Evolutionary conservation across 257 asterid species (phyloP).

Genomic region (Capsicum rhomboideum): DNA sequence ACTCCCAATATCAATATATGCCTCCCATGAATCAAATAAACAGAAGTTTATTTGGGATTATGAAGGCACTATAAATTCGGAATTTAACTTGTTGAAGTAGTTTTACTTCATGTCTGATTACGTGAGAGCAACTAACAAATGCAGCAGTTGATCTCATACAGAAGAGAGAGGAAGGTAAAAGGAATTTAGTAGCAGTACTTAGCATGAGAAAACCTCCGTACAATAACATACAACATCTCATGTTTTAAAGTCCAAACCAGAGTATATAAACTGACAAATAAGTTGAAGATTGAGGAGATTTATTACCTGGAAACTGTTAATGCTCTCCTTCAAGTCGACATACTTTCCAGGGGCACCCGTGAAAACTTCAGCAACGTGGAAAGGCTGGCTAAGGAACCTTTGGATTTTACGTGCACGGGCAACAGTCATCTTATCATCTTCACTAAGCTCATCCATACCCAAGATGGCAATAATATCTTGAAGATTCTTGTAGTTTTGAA

Average conservation of each 20-base stretch:
- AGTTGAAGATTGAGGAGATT: not conserved
- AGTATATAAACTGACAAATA: not conserved
- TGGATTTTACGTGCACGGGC: slow-evolving; percentile 96
- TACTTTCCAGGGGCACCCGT: slow-evolving; percentile 98
- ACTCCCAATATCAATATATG: too few species aligned
- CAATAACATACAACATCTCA: not conserved
- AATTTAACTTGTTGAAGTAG: not conserved
- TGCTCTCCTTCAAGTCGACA: slow-evolving; percentile 93
- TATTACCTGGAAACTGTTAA: slow-evolving; percentile 84
- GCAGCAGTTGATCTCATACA: not conserved
- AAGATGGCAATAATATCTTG: slow-evolving; percentile 98
- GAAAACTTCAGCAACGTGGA: slow-evolving; percentile 99
- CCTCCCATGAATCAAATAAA: too few species aligned
- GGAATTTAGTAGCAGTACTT: not conserved
- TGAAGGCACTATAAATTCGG: not conserved
- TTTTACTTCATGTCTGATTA: not conserved
- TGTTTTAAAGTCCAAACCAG: not conserved
- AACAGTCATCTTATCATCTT: slow-evolving; percentile 94
- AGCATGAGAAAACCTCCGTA: not conserved
- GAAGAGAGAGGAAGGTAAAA: not conserved
- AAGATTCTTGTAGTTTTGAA: slow-evolving; percentile 96
- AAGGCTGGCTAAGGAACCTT: slow-evolving; percentile 92
- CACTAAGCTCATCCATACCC: slow-evolving; percentile 99
- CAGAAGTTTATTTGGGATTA: too few species aligned
- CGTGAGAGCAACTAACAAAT: not conserved